These are phyloP conservation scores for Myotisia sp. DNA, from an alignment of 2,329 filamentous ascomycete species.

Conservation along the genomic window DNA sequence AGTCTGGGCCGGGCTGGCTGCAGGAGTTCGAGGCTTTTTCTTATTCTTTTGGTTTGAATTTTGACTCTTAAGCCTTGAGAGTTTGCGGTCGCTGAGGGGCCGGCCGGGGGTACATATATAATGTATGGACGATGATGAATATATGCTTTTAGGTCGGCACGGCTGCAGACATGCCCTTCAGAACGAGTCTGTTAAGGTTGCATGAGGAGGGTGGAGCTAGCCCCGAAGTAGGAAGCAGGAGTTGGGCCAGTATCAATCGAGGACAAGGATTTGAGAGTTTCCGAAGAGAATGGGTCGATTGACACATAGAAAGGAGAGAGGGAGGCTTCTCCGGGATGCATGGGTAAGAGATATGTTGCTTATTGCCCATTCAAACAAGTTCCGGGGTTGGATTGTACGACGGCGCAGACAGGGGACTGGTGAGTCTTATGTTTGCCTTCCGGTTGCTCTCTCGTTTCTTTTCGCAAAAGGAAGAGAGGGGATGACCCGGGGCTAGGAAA, in stretches of 20 bases:
- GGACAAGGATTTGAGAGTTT: no score
- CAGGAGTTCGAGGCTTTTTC: constrained; percentile 3
- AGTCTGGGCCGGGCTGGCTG: constrained; percentile 3
- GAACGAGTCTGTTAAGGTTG: constrained; percentile 5
- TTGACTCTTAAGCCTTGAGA: constrained; percentile 1
- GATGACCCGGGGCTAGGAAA: constrained; percentile 3
- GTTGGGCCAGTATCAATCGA: constrained; percentile 2
- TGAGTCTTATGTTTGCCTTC: background rate
- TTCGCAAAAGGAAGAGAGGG: no score
- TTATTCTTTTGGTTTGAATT: constrained; percentile 2
- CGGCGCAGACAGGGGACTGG: background rate
- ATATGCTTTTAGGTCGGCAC: constrained; percentile 3
- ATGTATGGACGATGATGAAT: constrained; percentile 2
- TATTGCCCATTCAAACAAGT: no score
- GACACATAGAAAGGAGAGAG: background rate
- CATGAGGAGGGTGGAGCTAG: constrained; percentile 4
- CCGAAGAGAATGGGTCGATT: no score
- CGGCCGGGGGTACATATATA: constrained; percentile 3
- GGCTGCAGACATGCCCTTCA: constrained; percentile 2
- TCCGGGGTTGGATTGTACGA: background rate
- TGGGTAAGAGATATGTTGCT: no score
- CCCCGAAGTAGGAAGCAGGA: constrained; percentile 2
- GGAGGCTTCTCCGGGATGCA: background rate
- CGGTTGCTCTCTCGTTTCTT: background rate
- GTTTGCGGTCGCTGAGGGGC: constrained; percentile 3